phyloP scores from a whole-genome alignment of 2,329 filamentous ascomycete species.

The Thielaviopsis musarum region DNA sequence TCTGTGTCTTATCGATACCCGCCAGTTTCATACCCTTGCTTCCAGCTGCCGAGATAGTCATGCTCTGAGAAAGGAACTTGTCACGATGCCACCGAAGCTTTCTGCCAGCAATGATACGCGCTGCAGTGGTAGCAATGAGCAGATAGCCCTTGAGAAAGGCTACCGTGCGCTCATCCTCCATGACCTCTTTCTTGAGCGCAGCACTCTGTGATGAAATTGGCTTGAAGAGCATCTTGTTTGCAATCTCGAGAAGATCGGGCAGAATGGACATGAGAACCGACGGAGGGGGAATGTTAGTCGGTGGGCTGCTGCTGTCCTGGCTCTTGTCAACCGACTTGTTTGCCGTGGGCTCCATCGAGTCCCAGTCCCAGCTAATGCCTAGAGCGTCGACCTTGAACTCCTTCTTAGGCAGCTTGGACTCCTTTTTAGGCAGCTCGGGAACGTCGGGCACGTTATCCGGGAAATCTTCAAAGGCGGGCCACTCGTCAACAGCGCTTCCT shows the following conservation, averaged over 20 bases:
- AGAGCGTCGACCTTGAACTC: neutral
- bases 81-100: slow-evolving; percentile 85
- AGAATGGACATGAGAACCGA: slow-evolving; percentile 67
- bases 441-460: slow-evolving; percentile 14
- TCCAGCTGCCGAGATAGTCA: slow-evolving; percentile 66
- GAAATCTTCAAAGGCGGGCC: slow-evolving; percentile 35
- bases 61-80: slow-evolving; percentile 65
- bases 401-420: neutral
- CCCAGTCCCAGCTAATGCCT: slow-evolving; percentile 33
- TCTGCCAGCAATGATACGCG: slow-evolving; percentile 69
- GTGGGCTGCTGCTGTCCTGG: slow-evolving; percentile 33
- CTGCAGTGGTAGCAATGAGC: slow-evolving; percentile 47
- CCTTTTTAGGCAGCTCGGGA: neutral
- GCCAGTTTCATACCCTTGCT: slow-evolving; percentile 83
- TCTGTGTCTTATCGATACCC: slow-evolving; percentile 68
- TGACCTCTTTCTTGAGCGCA: slow-evolving; percentile 42
- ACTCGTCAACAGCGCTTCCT: slow-evolving; percentile 24
- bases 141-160: slow-evolving; percentile 50
- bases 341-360: slow-evolving; percentile 21
- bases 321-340: neutral
- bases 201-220: slow-evolving; percentile 41
- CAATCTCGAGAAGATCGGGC: slow-evolving; percentile 49
- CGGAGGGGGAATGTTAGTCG: slow-evolving; percentile 78
- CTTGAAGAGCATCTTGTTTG: slow-evolving; percentile 47
- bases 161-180: slow-evolving; percentile 44